Evolutionary conservation across 2,329 filamentous ascomycete genomes (phyloP).

Genomic region (Aspergillus texensis): DNA sequence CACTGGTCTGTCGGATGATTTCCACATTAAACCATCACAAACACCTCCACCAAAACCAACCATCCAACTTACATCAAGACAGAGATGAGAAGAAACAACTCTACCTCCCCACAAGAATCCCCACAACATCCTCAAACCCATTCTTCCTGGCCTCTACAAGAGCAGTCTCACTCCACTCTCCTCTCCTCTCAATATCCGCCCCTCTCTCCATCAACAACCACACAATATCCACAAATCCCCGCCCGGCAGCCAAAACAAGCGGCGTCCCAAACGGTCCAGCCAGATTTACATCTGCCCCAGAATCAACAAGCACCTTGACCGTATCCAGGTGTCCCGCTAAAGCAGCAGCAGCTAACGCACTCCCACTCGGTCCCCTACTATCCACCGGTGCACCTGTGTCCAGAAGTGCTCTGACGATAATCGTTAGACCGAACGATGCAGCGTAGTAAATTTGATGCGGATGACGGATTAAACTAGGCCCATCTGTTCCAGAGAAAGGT

Average conservation of each 20-base stretch:
- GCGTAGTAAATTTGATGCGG: constrained; percentile 2
- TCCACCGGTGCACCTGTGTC: background rate
- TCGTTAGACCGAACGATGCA: background rate
- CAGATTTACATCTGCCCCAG: background rate
- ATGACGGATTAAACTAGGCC: background rate
- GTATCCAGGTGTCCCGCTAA: background rate
- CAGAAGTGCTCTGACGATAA: background rate
- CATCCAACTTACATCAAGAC: background rate
- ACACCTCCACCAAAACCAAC: background rate
- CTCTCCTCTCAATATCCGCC: background rate
- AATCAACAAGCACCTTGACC: background rate
- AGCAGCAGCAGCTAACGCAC: constrained; percentile 1
- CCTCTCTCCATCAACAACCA: background rate
- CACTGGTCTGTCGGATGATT: too few relatives aligned
- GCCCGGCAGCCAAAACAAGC: background rate
- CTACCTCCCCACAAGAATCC: background rate
- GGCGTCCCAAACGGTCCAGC: constrained; percentile 1
- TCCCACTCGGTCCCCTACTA: background rate
- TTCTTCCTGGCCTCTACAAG: background rate
- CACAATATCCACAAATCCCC: background rate
- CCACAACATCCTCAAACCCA: background rate
- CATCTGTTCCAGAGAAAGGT: background rate
- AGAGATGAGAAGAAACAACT: background rate
- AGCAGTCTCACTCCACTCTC: background rate
- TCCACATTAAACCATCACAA: background rate